These are phyloP conservation scores for Pharnaceum exiguum DNA, from an alignment of 148 eudicot species.

Conservation along the genomic window DNA sequence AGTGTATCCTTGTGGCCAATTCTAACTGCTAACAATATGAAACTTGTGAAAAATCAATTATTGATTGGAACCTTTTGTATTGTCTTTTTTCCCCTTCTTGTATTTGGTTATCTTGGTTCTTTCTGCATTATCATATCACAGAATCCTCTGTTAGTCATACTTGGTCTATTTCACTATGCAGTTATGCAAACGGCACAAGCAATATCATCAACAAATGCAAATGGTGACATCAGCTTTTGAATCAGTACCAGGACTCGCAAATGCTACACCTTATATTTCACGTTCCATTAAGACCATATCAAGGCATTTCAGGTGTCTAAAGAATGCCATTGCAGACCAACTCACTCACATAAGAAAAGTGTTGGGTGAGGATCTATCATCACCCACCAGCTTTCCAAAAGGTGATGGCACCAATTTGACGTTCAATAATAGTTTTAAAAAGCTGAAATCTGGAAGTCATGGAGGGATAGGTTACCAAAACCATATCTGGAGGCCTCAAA, in stretches of 20 bases:
- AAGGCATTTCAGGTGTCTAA: slow-evolving; percentile 61
- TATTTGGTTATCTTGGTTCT: too few relatives aligned
- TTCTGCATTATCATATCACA: too few relatives aligned
- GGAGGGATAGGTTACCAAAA: slow-evolving; percentile 16
- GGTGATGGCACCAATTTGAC: slow-evolving; percentile 24
- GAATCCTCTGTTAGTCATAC: too few relatives aligned
- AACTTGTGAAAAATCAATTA: too few relatives aligned
- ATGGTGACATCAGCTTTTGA: slow-evolving; percentile 76
- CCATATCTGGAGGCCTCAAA: slow-evolving; percentile 83
- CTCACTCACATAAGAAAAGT: slow-evolving; percentile 42
- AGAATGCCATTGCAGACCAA: slow-evolving; percentile 66
- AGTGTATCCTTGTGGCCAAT: too few relatives aligned
- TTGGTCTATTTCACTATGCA: too few relatives aligned
- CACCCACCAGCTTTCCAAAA: slow-evolving; percentile 30
- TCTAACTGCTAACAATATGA: too few relatives aligned
- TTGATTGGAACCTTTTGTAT: too few relatives aligned
- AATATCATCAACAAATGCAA: slow-evolving; percentile 76
- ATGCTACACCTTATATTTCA: slow-evolving; percentile 66
- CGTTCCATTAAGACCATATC: slow-evolving; percentile 63
- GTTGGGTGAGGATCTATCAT: slow-evolving; percentile 26
- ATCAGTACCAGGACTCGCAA: slow-evolving; percentile 67
- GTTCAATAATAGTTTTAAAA: slow-evolving; percentile 29
- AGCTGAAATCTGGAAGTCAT: slow-evolving; percentile 25
- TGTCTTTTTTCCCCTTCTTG: too few relatives aligned
- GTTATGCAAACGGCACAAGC: slow-evolving; percentile 80